Base-by-base conservation (phyloP, 768 basidiomycete species). In the Pisolithus albus region DNA sequence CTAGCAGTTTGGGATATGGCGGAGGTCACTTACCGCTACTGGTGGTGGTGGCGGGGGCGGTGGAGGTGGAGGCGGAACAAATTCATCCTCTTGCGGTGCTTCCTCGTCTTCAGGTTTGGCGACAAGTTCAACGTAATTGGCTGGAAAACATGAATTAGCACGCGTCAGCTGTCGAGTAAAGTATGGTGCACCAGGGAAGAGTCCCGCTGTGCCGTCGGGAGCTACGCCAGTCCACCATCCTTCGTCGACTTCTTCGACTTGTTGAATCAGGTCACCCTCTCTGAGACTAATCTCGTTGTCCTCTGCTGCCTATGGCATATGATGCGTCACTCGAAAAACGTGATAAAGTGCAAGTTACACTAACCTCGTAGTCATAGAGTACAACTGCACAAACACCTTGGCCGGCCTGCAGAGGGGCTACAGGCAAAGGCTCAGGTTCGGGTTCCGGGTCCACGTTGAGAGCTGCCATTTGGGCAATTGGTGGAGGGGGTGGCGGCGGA, bases 141-240 rank as follows among this genome's bases (percentile, higher is more conserved):
- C 88, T 85, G 58, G 26, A 18, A 21, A 6, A 39, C 10, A 16
- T 10, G n/a, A 24, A 30, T 40, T 50, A 39, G 42, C 21, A n/a
- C 11, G 32, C n/a, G 39, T 41, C 16, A 45, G 30, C 7, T 19
- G 13, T 28, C 5, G n/a, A 36, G 5, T 46, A 30, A 47, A 28
- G 43, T 7, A 26, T n/a, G 32, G 23, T 77, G 21, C 57, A 90
- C 88, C 79, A 52, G 92, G 93, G 82, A 95, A 96, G 30, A 94
- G 66, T 7, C 93, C 94, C 6, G 68, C 73, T 72, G 86, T 84
- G 5, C 91, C 92, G 21, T 74, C 77, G 39, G 75, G 69, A 28
- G 83, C 84, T 46, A 82, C 73, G 19, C 91, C 94, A 52, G 74
- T 79, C 94, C 93, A 96, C 94, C 94, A 98, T 6, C 89, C 88